phyloP scores from a whole-genome alignment of 257 asterid species.

The Lithospermum erythrorhizon region DNA sequence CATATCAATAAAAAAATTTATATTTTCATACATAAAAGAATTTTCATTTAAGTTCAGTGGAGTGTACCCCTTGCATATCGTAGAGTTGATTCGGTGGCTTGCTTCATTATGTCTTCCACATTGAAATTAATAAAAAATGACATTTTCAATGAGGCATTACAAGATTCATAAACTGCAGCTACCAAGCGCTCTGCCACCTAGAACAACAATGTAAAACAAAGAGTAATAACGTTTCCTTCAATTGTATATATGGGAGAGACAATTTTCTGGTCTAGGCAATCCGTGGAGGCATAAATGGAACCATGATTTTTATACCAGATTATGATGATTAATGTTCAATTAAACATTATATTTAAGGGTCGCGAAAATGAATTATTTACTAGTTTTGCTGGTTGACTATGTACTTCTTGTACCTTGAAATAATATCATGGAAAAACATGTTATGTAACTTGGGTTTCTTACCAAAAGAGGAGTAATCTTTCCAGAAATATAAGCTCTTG shows the following conservation, averaged over 20 bases:
- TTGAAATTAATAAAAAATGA: constrained; percentile 53
- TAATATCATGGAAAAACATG: too few relatives aligned
- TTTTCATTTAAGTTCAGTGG: too few relatives aligned
- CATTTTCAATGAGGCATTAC: constrained; percentile 38
- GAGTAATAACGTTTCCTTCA: too few relatives aligned
- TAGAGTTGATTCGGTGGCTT: constrained; percentile 60
- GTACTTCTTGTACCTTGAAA: too few relatives aligned
- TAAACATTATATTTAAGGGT: background rate
- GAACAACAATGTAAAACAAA: background rate
- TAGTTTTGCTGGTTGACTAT: too few relatives aligned
- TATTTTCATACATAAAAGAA: too few relatives aligned
- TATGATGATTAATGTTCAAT: background rate
- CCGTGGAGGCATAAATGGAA: too few relatives aligned
- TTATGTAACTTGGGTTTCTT: background rate
- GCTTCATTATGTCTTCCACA: constrained; percentile 48
- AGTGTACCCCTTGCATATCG: constrained; percentile 50
- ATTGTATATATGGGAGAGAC: too few relatives aligned
- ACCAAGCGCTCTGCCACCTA: constrained; percentile 62
- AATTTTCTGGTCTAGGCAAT: too few relatives aligned
- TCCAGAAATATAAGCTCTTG: constrained; percentile 44
- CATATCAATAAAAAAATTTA: too few relatives aligned
- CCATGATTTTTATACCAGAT: too few relatives aligned
- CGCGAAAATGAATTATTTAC: too few relatives aligned
- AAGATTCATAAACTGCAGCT: constrained; percentile 40
- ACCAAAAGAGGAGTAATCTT: constrained; percentile 58